These are phyloP conservation scores for Sphaerulina populicola DNA, from an alignment of 2,329 filamentous ascomycete genomes.

Conservation along the genomic window DNA sequence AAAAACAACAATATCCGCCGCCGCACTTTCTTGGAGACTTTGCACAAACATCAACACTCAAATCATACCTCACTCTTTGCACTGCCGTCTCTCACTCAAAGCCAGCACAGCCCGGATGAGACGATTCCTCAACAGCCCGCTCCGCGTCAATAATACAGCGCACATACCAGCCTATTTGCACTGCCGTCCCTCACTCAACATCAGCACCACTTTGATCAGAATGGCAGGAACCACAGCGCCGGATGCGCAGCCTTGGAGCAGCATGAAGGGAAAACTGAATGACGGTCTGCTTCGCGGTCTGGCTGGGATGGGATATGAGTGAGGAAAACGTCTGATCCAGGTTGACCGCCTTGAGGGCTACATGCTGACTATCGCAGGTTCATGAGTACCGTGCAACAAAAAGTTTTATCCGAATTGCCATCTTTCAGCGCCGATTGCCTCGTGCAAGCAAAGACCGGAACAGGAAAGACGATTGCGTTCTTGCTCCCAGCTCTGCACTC, in stretches of 20 bases:
- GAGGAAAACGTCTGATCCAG: conserved; percentile 14
- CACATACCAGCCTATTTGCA: too few relatives aligned
- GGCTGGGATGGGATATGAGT: conserved; percentile 21
- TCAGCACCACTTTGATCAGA: not conserved
- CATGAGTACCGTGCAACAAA: conserved; percentile 50
- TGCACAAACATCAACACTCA: too few relatives aligned
- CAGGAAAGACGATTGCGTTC: conserved; percentile 91
- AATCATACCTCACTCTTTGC: too few relatives aligned
- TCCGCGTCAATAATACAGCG: too few relatives aligned
- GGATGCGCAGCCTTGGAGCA: conserved; percentile 20
- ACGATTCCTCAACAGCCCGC: too few relatives aligned
- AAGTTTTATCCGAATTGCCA: conserved; percentile 46
- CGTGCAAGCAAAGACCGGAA: conserved; percentile 71
- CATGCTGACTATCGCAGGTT: conserved; percentile 36
- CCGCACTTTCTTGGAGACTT: too few relatives aligned
- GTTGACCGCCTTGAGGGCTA: not conserved
- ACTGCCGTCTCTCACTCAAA: too few relatives aligned
- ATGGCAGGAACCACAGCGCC: conserved; percentile 7
- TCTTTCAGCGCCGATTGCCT: conserved; percentile 45
- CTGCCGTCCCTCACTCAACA: not conserved
- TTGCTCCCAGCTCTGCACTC: conserved; percentile 80
- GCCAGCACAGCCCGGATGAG: too few relatives aligned
- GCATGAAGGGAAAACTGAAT: conserved; percentile 22
- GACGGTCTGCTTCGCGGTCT: conserved; percentile 19
- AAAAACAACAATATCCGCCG: too few relatives aligned